Base-by-base conservation (phyloP, 768 basidiomycete species). In the Hysterangium stoloniferum region DNA sequence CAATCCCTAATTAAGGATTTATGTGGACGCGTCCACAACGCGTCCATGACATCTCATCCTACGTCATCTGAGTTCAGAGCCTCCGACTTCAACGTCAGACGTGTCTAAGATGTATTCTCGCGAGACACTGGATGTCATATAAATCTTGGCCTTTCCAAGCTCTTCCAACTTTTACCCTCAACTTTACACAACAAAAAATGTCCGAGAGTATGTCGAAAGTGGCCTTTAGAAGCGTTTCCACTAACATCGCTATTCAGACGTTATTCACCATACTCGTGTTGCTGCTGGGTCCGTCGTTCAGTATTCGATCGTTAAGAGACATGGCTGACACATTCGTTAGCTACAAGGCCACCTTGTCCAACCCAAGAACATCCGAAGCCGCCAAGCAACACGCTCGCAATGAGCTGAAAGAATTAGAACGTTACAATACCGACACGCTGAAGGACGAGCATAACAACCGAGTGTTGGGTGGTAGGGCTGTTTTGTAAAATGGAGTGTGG, bases 301-400 rank as follows among this genome's bases (percentile, higher is more conserved):
- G 15, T 27, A 19, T 24, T 17, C 33, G 33, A 34, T 34, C 33
- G 33, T 34, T n/a, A 27, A 27, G 42, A n/a, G n/a, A 4, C 22
- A 24, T 44, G 19, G 15, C 3, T 45, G 28, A 45, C 2, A 31
- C 13, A 29, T 33, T 11, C 38, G 8, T 8, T 22, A 45, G 44
- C 17, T 51, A 51, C 28, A 51, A 51, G 31, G 38, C 49, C 6
- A 37, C 49, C 19, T 40, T 51, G 8, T 12, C 20, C 4, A 51
- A 82, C 59, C 79, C 78, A 13, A 69, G 74, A 45, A 76, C 79
- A 38, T 79, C 77, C 3, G 67, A 70, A 1, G 73, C 74, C 53
- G 80, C 79, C 0, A 79, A 79, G 59, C 62, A 66, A 40, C 68
- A 69, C n/a, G 81, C 79, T 13, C 58, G 58, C 11, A 62, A 73